Evolutionary conservation across 441 rosid species (phyloP).

Genomic region (Breynia disticha): DNA sequence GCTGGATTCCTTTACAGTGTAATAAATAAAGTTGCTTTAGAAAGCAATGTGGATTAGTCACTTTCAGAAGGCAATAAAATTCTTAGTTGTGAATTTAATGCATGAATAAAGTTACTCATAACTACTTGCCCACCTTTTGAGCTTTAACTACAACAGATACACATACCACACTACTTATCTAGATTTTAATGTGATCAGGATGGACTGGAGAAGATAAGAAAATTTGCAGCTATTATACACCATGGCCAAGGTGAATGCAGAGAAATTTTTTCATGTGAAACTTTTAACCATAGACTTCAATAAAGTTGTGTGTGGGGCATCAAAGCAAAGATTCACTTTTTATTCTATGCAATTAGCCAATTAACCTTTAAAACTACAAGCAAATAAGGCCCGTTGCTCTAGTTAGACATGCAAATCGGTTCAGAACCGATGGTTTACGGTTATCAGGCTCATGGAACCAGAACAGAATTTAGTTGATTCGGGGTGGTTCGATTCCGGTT

Average conservation of each 20-base stretch:
- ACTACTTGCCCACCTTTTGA: conserved; percentile 13
- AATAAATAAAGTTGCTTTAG: conserved; percentile 2
- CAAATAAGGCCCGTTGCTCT: no score
- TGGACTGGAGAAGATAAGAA: background rate
- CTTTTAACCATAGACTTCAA: no score
- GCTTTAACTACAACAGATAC: background rate
- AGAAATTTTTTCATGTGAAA: background rate
- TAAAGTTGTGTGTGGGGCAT: background rate
- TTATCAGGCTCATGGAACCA: no score
- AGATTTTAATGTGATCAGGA: background rate
- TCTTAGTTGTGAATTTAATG: conserved; percentile 10
- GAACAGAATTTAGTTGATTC: no score
- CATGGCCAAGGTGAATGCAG: background rate
- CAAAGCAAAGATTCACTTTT: background rate
- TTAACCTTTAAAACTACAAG: no score
- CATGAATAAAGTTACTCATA: conserved; percentile 10
- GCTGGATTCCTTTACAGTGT: background rate
- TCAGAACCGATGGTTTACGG: no score
- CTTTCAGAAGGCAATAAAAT: conserved; percentile 14
- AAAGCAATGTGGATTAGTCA: background rate
- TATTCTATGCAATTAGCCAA: no score
- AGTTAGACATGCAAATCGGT: no score
- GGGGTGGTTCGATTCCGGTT: no score
- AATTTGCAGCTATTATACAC: background rate
- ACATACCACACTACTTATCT: background rate